Percentiles rank a stretch among this genome's conserved stretches.
Evolutionary conservation across 768 basidiomycete genomes (phyloP).

Genomic region (Pulveroboletus sp.): DNA sequence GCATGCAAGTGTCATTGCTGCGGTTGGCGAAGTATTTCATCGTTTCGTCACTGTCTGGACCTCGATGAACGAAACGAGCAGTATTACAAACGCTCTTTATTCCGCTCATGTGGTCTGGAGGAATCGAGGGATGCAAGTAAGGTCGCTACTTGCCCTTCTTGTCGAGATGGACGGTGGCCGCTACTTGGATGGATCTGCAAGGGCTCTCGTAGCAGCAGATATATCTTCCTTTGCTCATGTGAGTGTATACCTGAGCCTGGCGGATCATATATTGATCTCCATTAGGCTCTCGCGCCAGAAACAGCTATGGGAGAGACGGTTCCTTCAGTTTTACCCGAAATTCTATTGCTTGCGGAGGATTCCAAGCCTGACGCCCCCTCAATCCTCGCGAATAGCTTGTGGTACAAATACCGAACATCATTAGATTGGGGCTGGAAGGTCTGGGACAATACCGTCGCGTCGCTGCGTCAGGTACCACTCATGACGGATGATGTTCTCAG

Average conservation of each 20-base stretch:
- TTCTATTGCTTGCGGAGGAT: conserved; percentile 62
- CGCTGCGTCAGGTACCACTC: conserved; percentile 63
- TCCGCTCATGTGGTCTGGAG: conserved; percentile 63
- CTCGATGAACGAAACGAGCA: conserved; percentile 63
- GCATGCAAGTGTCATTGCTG: conserved; percentile 51
- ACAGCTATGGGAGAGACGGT: conserved; percentile 32
- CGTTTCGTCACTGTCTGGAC: conserved; percentile 74
- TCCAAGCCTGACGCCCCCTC: conserved; percentile 59
- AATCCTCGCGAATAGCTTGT: conserved; percentile 70
- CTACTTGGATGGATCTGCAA: conserved; percentile 52
- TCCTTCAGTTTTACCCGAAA: conserved; percentile 53
- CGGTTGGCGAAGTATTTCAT: conserved; percentile 69
- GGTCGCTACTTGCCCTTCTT: conserved; percentile 59
- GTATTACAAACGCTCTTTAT: conserved; percentile 58
- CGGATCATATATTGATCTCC: neutral
- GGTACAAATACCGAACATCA: conserved; percentile 79
- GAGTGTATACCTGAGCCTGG: conserved; percentile 15
- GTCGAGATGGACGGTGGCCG: conserved; percentile 62
- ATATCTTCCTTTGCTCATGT: conserved; percentile 62
- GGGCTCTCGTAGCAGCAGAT: conserved; percentile 60
- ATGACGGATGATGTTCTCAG: conserved; percentile 48
- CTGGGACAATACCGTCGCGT: conserved; percentile 80
- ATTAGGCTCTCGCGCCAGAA: conserved; percentile 41
- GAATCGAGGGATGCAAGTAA: conserved; percentile 61
- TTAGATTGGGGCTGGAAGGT: conserved; percentile 77